phyloP scores from a whole-genome alignment of 305 asterid species.

The Lippia alba region DNA sequence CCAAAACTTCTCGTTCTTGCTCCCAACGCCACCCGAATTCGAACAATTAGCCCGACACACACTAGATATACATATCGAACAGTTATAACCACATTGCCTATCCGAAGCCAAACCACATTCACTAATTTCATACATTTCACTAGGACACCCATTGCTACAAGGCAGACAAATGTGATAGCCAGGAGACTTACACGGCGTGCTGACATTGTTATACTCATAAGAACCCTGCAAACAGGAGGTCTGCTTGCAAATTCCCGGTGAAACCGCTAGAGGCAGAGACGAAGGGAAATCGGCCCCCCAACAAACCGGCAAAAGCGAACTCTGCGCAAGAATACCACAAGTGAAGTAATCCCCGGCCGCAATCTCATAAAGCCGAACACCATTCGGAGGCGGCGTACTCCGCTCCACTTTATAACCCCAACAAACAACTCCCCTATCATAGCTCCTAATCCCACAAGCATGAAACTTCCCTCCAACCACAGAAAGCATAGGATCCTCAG shows the following conservation, averaged over 20 bases:
- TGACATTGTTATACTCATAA: slow-evolving; percentile 57
- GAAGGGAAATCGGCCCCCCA: slow-evolving; percentile 80
- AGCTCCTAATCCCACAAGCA: slow-evolving; percentile 76
- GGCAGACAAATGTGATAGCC: slow-evolving; percentile 68
- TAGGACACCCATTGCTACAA: slow-evolving; percentile 69
- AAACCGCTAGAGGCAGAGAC: slow-evolving; percentile 64
- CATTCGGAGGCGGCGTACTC: slow-evolving; percentile 72
- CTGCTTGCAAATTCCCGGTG: slow-evolving; percentile 66
- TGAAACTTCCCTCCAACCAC: slow-evolving; percentile 79
- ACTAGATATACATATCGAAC: slow-evolving; percentile 60
- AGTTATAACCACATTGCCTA: slow-evolving; percentile 65
- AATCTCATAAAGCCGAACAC: slow-evolving; percentile 67
- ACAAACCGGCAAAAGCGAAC: slow-evolving; percentile 65
- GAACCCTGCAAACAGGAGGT: slow-evolving; percentile 58
- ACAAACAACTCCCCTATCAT: slow-evolving; percentile 66
- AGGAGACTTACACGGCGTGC: slow-evolving; percentile 59
- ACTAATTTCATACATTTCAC: slow-evolving; percentile 57
- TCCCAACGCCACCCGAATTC: slow-evolving; percentile 25
- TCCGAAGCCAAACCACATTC: slow-evolving; percentile 56
- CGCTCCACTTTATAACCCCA: slow-evolving; percentile 72
- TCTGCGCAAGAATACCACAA: slow-evolving; percentile 73
- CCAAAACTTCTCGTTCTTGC: slow-evolving; percentile 56
- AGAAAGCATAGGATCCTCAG: slow-evolving; percentile 60
- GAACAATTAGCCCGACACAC: slow-evolving; percentile 67
- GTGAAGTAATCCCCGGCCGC: slow-evolving; percentile 90